Evolutionary conservation across 257 asterid species (phyloP).

Genomic region (Parsonsia alboflavescens): DNA sequence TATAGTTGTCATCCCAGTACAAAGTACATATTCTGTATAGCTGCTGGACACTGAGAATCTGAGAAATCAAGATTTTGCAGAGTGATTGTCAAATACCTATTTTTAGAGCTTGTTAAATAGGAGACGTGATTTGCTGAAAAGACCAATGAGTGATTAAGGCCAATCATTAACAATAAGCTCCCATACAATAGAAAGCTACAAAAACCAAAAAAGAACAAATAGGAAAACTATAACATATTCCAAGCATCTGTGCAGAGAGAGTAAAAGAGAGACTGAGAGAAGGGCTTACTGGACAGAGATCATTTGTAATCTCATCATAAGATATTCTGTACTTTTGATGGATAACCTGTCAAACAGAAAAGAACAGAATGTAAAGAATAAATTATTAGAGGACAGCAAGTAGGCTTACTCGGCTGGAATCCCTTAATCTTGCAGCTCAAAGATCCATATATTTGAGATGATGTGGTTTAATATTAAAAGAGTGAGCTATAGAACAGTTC

Average conservation of each 20-base stretch:
- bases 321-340: conserved; percentile 98
- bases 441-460: neutral
- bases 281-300: conserved; percentile 91
- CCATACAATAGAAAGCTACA: neutral
- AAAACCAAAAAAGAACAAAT: neutral
- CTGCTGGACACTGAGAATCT: conserved; percentile 97
- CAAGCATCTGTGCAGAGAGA: conserved; percentile 2
- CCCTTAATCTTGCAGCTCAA: neutral
- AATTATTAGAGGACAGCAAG: neutral
- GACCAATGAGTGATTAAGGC: neutral
- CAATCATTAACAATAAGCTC: neutral
- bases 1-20: conserved; percentile 94
- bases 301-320: conserved; percentile 88
- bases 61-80: conserved; percentile 25
- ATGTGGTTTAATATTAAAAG: neutral
- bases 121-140: neutral
- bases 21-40: conserved; percentile 92
- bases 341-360: conserved; percentile 58
- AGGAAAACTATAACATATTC: neutral
- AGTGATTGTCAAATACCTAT: neutral
- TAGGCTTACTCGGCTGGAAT: neutral
- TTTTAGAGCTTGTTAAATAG: neutral
- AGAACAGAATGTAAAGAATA: conserved; percentile 9
- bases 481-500: neutral
- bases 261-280: conserved; percentile 5